These are phyloP conservation scores for Zasmidium citrigriseum DNA, from an alignment of 2,329 filamentous ascomycete genomes.

Conservation along the genomic window DNA sequence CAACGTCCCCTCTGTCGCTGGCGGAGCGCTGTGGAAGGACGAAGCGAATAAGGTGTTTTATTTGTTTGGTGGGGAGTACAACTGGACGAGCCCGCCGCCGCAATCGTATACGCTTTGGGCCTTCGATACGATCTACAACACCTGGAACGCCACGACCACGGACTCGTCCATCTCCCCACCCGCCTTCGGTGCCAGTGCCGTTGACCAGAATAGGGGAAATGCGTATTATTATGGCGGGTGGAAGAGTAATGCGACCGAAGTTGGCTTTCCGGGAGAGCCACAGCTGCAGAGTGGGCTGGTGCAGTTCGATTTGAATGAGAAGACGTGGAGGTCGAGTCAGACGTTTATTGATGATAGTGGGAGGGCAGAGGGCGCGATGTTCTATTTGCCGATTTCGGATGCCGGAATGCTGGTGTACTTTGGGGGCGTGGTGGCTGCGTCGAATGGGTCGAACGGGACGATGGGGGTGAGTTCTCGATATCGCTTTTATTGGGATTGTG, in stretches of 20 bases:
- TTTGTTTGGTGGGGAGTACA: constrained; percentile 62
- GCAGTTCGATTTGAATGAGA: constrained; percentile 57
- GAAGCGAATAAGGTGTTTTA: constrained; percentile 64
- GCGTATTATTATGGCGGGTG: constrained; percentile 64
- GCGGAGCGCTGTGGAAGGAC: constrained; percentile 60
- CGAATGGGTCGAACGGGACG: constrained; percentile 41
- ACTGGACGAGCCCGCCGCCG: constrained; percentile 42
- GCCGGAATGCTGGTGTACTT: constrained; percentile 63
- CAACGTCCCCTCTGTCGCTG: constrained; percentile 53
- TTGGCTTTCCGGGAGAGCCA: constrained; percentile 52
- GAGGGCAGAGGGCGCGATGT: constrained; percentile 61
- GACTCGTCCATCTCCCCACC: constrained; percentile 45
- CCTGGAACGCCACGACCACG: constrained; percentile 53
- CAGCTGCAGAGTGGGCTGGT: constrained; percentile 54
- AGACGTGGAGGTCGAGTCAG: constrained; percentile 52
- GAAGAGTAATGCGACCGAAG: constrained; percentile 56
- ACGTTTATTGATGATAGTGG: constrained; percentile 50
- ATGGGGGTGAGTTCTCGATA: background rate
- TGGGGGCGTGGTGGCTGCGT: constrained; percentile 57
- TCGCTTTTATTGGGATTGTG: no score
- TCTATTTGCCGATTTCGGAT: constrained; percentile 62
- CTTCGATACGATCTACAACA: constrained; percentile 59
- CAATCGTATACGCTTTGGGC: constrained; percentile 52
- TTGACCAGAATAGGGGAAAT: constrained; percentile 39
- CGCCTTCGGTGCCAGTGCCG: constrained; percentile 57